These are phyloP conservation scores for Cyberlindnera bimundalis DNA, from an alignment of 805 yeast genomes.

Conservation along the genomic window DNA sequence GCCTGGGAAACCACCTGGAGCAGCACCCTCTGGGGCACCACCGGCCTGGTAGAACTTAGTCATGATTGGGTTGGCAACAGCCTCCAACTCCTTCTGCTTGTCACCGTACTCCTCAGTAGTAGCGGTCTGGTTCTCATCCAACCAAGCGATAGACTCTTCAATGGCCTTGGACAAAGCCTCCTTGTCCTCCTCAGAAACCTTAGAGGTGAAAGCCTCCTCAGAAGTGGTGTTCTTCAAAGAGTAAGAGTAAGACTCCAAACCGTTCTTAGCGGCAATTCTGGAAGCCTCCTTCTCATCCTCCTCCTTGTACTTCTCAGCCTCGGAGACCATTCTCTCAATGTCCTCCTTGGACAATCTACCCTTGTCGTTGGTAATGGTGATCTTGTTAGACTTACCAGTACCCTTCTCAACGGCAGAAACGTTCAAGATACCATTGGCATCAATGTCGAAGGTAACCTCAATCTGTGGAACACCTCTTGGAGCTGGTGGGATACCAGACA, in stretches of 20 bases:
- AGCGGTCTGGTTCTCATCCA: slow-evolving; percentile 91
- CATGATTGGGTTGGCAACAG: slow-evolving; percentile 94
- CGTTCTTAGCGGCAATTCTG: slow-evolving; percentile 92
- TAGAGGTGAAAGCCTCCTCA: slow-evolving; percentile 77
- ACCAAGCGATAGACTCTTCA: slow-evolving; percentile 85
- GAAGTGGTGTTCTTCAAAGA: slow-evolving; percentile 79
- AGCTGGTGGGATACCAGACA: slow-evolving; percentile 95
- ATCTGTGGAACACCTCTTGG: slow-evolving; percentile 99
- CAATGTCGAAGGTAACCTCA: slow-evolving; percentile 95
- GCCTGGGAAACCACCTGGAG: slow-evolving; percentile 55
- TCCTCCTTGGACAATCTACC: slow-evolving; percentile 98
- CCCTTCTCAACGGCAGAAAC: slow-evolving; percentile 97
- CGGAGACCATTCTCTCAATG: slow-evolving; percentile 95
- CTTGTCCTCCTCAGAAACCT: slow-evolving; percentile 66
- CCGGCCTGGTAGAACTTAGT: slow-evolving; percentile 96
- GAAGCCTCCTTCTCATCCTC: slow-evolving; percentile 94
- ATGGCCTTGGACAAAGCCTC: slow-evolving; percentile 73
- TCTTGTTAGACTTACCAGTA: slow-evolving; percentile 96
- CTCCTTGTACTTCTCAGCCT: slow-evolving; percentile 96
- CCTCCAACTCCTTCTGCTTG: slow-evolving; percentile 94
- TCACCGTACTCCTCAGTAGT: slow-evolving; percentile 87
- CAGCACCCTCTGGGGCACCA: slow-evolving; percentile 61
- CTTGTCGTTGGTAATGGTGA: slow-evolving; percentile 97
- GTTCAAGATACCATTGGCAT: slow-evolving; percentile 96
- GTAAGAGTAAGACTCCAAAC: slow-evolving; percentile 92